These are phyloP conservation scores for Pestalotiopsis sp. DNA, from an alignment of 2,329 filamentous ascomycete genomes.

Conservation along the genomic window DNA sequence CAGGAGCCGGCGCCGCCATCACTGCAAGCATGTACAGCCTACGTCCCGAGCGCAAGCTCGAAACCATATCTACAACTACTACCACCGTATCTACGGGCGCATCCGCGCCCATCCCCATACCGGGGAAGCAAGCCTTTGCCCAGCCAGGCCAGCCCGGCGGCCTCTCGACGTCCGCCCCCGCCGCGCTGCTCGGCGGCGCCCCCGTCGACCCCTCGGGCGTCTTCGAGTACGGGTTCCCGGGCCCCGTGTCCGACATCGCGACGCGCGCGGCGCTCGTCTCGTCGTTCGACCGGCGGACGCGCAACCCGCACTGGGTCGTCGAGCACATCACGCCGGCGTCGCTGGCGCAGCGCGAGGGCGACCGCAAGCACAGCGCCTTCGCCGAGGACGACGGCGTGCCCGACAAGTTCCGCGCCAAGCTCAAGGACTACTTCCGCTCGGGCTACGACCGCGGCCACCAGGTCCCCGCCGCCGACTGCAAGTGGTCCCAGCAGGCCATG, in stretches of 20 bases:
- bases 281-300: conserved; percentile 84
- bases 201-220: conserved; percentile 76
- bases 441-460: conserved; percentile 97
- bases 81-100: conserved; percentile 35
- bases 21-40: conserved; percentile 70
- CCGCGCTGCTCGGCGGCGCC: conserved; percentile 34
- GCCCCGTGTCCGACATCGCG: conserved; percentile 83
- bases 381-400: conserved; percentile 81
- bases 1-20: conserved; percentile 74
- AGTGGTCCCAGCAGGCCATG: conserved; percentile 94
- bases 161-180: conserved; percentile 32
- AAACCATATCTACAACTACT: conserved; percentile 42
- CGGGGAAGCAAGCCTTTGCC: conserved; percentile 59
- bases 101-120: conserved; percentile 43
- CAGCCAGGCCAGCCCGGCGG: conserved; percentile 26
- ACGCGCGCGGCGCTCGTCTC: conserved; percentile 78
- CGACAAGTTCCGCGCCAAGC: conserved; percentile 81
- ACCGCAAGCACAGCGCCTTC: conserved; percentile 84
- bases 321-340: conserved; percentile 96
- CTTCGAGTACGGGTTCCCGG: conserved; percentile 89
- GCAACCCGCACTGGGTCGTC: conserved; percentile 92
- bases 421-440: conserved; percentile 92
- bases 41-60: conserved; percentile 43
- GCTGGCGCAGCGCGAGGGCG: conserved; percentile 72
- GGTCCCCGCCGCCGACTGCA: conserved; percentile 93